Evolutionary conservation across 2,329 filamentous ascomycete species (phyloP).

Genomic region (Fusarium continuum): DNA sequence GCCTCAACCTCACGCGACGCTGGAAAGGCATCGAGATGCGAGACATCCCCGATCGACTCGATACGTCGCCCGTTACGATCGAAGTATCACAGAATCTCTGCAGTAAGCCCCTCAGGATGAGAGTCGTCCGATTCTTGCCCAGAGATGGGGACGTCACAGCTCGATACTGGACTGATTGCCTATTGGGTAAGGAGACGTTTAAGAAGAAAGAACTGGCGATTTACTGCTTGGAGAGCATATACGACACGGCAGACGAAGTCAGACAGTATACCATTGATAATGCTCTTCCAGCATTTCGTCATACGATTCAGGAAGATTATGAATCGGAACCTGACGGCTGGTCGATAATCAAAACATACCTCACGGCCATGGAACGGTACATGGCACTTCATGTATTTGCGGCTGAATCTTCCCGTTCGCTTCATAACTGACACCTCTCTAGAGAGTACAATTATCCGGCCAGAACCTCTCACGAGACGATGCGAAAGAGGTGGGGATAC

Average conservation of each 20-base stretch:
- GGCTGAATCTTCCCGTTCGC: not conserved
- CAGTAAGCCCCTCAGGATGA: slow-evolving; percentile 48
- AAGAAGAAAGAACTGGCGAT: slow-evolving; percentile 48
- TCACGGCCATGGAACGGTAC: slow-evolving; percentile 34
- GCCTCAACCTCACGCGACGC: slow-evolving; percentile 55
- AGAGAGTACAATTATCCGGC: not conserved
- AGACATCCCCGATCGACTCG: slow-evolving; percentile 51
- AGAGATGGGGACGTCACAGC: slow-evolving; percentile 49
- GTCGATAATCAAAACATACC: slow-evolving; percentile 39
- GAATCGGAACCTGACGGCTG: not conserved
- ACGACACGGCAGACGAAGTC: slow-evolving; percentile 48
- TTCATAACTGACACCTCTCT: not conserved
- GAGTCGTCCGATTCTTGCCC: slow-evolving; percentile 55
- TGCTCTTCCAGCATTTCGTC: slow-evolving; percentile 40
- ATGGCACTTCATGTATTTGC: slow-evolving; percentile 33
- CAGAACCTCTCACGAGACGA: slow-evolving; percentile 2
- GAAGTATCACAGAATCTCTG: slow-evolving; percentile 52
- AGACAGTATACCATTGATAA: slow-evolving; percentile 49
- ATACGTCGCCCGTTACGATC: slow-evolving; percentile 46
- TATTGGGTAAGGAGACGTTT: slow-evolving; percentile 35
- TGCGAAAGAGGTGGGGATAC: slow-evolving; percentile 47
- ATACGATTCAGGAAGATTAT: slow-evolving; percentile 34
- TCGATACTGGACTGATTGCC: slow-evolving; percentile 51
- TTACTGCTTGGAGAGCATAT: slow-evolving; percentile 54
- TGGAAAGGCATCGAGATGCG: slow-evolving; percentile 54